Conservation (phyloP, 2,329 filamentous ascomycete species). For the Trichoderma sp. region DNA sequence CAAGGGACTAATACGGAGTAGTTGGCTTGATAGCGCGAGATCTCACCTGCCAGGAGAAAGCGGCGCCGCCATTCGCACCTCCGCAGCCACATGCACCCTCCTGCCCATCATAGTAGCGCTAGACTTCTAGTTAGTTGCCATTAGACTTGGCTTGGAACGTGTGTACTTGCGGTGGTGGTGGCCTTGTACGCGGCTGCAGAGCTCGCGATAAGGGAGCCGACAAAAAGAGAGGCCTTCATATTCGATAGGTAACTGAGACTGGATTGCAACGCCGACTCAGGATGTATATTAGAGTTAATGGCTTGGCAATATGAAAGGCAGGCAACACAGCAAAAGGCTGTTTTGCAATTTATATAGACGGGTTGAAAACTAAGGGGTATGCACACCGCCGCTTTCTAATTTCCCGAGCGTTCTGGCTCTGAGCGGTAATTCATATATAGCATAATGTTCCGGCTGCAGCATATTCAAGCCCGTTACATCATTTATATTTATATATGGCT, state of each 20-base stretch:
- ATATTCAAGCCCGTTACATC: background rate
- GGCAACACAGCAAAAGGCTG: background rate
- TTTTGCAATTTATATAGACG: background rate
- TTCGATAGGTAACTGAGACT: background rate
- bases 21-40: background rate
- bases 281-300: background rate
- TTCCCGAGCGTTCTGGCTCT: background rate
- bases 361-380: background rate
- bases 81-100: slow-evolving; percentile 20
- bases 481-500: background rate
- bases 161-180: slow-evolving; percentile 9
- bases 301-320: background rate
- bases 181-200: slow-evolving; percentile 12
- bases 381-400: background rate
- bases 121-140: background rate
- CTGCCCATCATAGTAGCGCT: slow-evolving; percentile 19
- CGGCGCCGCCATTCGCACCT: slow-evolving; percentile 6
- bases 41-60: slow-evolving; percentile 19
- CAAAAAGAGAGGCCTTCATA: slow-evolving; percentile 3
- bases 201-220: background rate
- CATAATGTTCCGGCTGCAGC: background rate
- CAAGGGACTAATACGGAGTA: background rate
- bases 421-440: background rate
- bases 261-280: background rate
- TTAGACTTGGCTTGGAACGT: background rate